Evolutionary conservation across 2,329 filamentous ascomycete genomes (phyloP), one percentile per base, ranked within the genome.

Genomic region (Penicillium fuscoglaucum): DNA sequence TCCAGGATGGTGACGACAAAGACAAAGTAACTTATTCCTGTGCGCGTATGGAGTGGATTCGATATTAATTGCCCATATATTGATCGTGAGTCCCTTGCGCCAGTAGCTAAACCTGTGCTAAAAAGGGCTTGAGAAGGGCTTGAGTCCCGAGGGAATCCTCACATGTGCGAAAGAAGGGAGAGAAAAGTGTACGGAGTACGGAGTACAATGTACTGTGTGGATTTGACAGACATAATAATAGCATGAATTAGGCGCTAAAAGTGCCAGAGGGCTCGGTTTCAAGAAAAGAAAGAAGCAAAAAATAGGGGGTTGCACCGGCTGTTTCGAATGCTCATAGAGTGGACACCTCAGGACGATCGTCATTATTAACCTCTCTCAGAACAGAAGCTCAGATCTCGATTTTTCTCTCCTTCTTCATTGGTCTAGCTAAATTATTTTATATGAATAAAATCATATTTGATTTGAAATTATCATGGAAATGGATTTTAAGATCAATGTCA

Each of bases 281-380:
- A 59, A 51, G 53, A 57, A 57, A 50, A 43, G 50, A 59, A 57
- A 55, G 41, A 37, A 45, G 26, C 26, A 45, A 45, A 48, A 39
- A 57, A 50, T 43, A 51, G 53, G 54, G 54, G 54, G 54, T 56
- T 56, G 52, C 54, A 57, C 64, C 60, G 63, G 60, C 46, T 59
- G 65, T 66, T 67, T 67, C 63, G 60, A 60, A 60, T 67, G 41
- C 49, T 47, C 45, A 58, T 60, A 59, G 58, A 63, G 65, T 67
- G 65, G 65, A 60, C 55, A 63, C 51, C 48, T 62, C 26, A 44
- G 51, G 63, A 58, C 63, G 65, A 67, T 67, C 65, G 60, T 67
- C 59, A 67, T 67, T 35, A 51, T 56, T 60, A 66, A 41, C 40
- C 35, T 50, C 49, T 51, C 40, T 51, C 48, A 50, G 10, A 50